Evolutionary conservation across 306 rosid species (phyloP).

Genomic region (Vigna mungo): DNA sequence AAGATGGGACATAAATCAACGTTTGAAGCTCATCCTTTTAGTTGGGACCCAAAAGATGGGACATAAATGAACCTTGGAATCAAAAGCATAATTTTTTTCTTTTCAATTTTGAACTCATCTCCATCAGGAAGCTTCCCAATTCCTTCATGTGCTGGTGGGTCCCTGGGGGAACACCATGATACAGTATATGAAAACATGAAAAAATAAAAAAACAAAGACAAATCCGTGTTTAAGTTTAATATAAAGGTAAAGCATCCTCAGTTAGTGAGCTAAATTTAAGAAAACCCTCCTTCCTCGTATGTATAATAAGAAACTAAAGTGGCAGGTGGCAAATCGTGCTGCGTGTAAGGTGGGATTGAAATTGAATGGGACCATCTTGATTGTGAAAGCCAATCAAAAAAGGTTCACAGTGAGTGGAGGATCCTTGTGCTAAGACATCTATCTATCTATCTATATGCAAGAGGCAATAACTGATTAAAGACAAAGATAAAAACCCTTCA

Average conservation of each 20-base stretch:
- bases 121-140: conserved; percentile 43
- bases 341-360: conserved; percentile 52
- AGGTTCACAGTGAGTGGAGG: conserved; percentile 52
- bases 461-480: conserved; percentile 7
- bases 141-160: conserved; percentile 45
- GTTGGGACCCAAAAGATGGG: conserved; percentile 43
- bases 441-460: conserved; percentile 40
- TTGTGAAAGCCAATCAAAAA: conserved; percentile 56
- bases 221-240: not conserved
- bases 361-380: conserved; percentile 51
- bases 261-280: not conserved
- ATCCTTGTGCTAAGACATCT: conserved; percentile 51
- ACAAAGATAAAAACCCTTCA: conserved; percentile 1
- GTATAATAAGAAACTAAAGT: conserved; percentile 9
- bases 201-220: not conserved
- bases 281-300: conserved; percentile 15
- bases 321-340: conserved; percentile 45
- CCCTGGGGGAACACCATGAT: conserved; percentile 4
- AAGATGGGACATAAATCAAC: conserved; percentile 15
- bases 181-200: not conserved
- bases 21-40: conserved; percentile 36
- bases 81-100: not conserved
- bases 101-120: conserved; percentile 31
- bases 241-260: not conserved
- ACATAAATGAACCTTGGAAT: conserved; percentile 31